Base-by-base conservation (phyloP, 768 basidiomycete genomes). In the Naematelia encephala region DNA sequence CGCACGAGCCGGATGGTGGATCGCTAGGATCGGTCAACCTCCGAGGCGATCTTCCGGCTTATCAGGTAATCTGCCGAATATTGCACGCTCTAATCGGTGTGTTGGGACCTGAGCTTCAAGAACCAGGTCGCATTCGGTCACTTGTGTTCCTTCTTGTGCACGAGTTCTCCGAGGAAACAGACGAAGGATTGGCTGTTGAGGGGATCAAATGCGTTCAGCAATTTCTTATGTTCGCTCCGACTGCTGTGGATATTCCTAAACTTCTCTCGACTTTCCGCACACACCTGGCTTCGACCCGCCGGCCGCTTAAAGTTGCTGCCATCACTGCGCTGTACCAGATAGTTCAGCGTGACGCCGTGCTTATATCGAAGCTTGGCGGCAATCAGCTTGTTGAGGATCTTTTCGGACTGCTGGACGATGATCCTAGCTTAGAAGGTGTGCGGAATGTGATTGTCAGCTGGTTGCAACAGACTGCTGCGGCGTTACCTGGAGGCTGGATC, bases 311-410 rank as follows among this genome's bases (percentile, higher is more conserved):
- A 78, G 82, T 94, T 4, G 92, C 93, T 11, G 90, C 93, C 0
- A 94, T 98, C 76, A 91, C 97, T 72, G 91, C 90, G 0, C 79
- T 99, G 4, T 99, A 99, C 75, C 93, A 97, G 69, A 88, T 98
- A 25, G 91, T 98, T 0, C 96, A 97, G 77, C 87, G 89, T 64
- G 92, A 98, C 78, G 94, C 92, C 0, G 77, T 92, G 13, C 81
- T 86, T 1, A 90, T 98, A 83, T 94, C 91, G 5, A 89, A 88
- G 69, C 79, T 98, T 0, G 96, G 94, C 16, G 96, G 96, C 1
- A 94, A 98, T 78, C 84, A 84, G 22, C 82, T 99, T 4, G 96
- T 98, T 1, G 90, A 94, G 69, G 90, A 96, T 60, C 81, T 99
- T 4, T 98, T 99, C 72, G 87, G 87, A 0, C 88, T 98, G 84